Base-by-base conservation (phyloP, 2,329 filamentous ascomycete species). In the Parafenestella ontariensis region DNA sequence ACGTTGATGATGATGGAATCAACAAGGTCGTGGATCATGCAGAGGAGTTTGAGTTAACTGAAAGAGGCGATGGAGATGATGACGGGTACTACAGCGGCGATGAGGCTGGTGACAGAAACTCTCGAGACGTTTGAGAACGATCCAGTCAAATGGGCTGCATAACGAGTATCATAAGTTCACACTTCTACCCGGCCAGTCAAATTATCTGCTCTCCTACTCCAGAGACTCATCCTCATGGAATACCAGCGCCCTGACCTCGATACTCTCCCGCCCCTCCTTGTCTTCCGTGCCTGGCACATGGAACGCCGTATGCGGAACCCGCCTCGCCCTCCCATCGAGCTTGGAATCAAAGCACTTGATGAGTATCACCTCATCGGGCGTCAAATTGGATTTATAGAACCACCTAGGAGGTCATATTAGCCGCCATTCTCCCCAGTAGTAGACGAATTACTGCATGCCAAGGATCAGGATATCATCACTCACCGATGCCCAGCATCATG, bases 281-380 rank as follows among this genome's bases (percentile, higher is more conserved):
- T 66, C 53, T 49, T 70, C 69, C 5, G 63, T 68, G 4, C 63
- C 66, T 0, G 65, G 57, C 9, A 73, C 54, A 17, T 61, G 46
- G 45, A 76, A 76, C 17, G 72, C 72, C 8, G 66, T 72, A 51
- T 76, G 73, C 20, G 73, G 71, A 6, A 71, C 69, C 2, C 72
- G 46, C 13, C 72, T 66, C 28, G 71, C 71, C n/a, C 72, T 56
- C 1, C 71, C 72, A 56, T 73, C 70, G 1, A 62, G 51, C 59
- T 73, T 72, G 3, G 62, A 70, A 45, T 76, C 73, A 41, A 73
- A 76, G 41, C 71, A 73, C 58, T 73, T 74, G 58, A 76, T 70
- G 4, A 76, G 49, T 10, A 73, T 23, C 0, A 72, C 66, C 46
- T 76, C 73, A 1, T 71, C 66, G 2, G 70, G 70, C 1, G 52